Percentiles rank a stretch among this genome's conserved stretches.
Evolutionary conservation across 208 protist genomes (phyloP).

Genomic region (Ichthyophonus hoferi): DNA sequence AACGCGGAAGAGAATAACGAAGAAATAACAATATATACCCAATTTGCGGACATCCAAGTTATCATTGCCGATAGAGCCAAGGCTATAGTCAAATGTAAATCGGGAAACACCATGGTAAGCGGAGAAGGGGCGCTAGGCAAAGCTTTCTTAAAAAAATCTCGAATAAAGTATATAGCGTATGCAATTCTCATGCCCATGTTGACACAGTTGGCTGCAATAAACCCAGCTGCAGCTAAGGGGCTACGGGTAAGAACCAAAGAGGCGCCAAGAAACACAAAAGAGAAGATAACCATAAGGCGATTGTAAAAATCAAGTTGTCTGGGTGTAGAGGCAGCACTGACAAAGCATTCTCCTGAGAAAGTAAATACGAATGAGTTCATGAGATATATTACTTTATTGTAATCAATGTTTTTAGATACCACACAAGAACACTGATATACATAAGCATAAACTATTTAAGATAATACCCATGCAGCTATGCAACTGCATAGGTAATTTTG

Average conservation of each 20-base stretch:
- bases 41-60: neutral
- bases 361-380: no score
- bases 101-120: neutral
- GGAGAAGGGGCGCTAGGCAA: neutral
- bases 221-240: neutral
- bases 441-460: no score
- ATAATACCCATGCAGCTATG: no score
- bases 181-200: conserved; percentile 20
- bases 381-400: conserved; percentile 5
- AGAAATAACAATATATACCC: neutral
- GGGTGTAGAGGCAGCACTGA: neutral
- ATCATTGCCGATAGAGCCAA: neutral
- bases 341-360: neutral
- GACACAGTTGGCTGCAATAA: conserved; percentile 25
- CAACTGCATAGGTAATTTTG: no score
- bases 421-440: no score
- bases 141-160: neutral
- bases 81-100: neutral
- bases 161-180: neutral
- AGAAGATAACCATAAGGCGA: conserved; percentile 27
- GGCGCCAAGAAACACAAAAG: neutral
- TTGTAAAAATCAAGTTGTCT: neutral
- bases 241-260: conserved; percentile 9
- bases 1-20: neutral
- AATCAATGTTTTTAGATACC: no score